Percentiles rank a stretch among this genome's conserved stretches.
Evolutionary conservation across 148 eudicot genomes (phyloP).

Genomic region (Pharnaceum exiguum): DNA sequence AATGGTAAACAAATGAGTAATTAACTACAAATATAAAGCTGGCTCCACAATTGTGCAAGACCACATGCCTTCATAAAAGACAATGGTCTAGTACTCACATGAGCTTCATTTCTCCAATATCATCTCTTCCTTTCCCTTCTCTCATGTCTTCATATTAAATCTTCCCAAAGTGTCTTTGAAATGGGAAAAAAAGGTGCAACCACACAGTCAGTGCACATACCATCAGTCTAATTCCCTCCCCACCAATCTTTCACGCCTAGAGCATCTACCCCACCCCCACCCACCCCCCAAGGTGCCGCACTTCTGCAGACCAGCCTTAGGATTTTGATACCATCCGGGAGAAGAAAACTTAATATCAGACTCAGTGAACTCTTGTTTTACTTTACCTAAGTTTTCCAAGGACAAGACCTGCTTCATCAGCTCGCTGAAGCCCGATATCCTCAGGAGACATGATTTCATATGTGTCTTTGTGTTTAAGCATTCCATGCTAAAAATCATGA

Average conservation of each 20-base stretch:
- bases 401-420: conserved; percentile 87
- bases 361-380: background rate
- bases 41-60: background rate
- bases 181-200: background rate
- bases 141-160: no score
- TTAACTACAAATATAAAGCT: background rate
- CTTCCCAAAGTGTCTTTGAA: background rate
- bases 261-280: no score
- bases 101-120: no score
- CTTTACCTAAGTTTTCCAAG: conserved; percentile 95
- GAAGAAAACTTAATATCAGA: no score
- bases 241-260: no score
- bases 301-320: no score
- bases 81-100: no score
- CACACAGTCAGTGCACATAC: no score
- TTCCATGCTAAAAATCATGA: conserved; percentile 68
- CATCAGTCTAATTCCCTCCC: no score
- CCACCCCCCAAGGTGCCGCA: no score
- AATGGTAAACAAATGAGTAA: background rate
- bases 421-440: conserved; percentile 84
- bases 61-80: background rate
- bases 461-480: conserved; percentile 84
- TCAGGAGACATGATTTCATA: conserved; percentile 95
- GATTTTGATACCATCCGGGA: background rate
- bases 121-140: background rate